Evolutionary conservation across 2,329 filamentous ascomycete species (phyloP).

Genomic region (Xylaria sp.): DNA sequence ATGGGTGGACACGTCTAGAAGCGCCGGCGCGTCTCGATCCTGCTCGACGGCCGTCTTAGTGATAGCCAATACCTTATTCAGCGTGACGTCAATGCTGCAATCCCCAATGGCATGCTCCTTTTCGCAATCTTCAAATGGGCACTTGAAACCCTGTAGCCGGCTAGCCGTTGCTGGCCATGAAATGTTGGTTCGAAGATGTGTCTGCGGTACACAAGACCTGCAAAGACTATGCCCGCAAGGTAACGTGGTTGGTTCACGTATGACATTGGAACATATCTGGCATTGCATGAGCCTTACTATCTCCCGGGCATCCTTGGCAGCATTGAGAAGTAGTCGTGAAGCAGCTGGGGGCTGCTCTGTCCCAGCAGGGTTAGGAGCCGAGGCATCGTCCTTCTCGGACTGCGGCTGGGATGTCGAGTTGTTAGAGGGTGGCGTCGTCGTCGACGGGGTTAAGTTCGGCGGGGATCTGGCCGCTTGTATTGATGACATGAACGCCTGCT

Average conservation of each 20-base stretch:
- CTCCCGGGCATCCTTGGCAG: conserved; percentile 59
- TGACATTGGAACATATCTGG: conserved; percentile 68
- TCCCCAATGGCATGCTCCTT: conserved; percentile 76
- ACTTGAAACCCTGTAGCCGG: conserved; percentile 71
- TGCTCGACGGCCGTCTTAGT: conserved; percentile 57
- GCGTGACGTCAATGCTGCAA: conserved; percentile 74
- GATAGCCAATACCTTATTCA: conserved; percentile 70
- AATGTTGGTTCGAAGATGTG: conserved; percentile 68
- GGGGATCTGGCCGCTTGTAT: conserved; percentile 22
- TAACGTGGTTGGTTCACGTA: conserved; percentile 71
- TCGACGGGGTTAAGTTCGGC: conserved; percentile 24
- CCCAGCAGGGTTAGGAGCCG: conserved; percentile 20
- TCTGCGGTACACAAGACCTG: conserved; percentile 70
- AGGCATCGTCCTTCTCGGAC: conserved; percentile 22
- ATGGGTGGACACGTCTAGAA: conserved; percentile 43
- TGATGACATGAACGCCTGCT: conserved; percentile 35
- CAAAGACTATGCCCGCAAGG: conserved; percentile 84
- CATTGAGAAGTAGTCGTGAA: conserved; percentile 43
- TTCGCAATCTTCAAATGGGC: conserved; percentile 68
- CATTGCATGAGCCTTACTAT: conserved; percentile 80
- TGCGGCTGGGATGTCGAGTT: conserved; percentile 17
- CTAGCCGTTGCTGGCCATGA: conserved; percentile 74
- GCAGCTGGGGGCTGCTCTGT: conserved; percentile 24
- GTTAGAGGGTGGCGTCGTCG: conserved; percentile 26
- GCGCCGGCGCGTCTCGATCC: conserved; percentile 39